These are phyloP conservation scores for Xylaria sp. DNA, from an alignment of 2,329 filamentous ascomycete species.

Conservation along the genomic window DNA sequence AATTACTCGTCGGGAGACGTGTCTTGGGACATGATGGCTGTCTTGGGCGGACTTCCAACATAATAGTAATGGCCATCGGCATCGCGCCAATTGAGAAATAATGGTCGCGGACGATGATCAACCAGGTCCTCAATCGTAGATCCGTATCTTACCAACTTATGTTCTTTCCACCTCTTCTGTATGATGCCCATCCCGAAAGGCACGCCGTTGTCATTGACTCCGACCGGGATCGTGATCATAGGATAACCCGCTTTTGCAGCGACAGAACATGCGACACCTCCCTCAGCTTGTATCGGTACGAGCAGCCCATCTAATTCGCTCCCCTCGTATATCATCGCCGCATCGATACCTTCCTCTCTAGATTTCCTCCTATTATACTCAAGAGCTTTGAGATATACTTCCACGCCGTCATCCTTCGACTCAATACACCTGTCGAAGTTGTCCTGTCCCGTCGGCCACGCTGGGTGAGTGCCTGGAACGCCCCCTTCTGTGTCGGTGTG, in stretches of 20 bases:
- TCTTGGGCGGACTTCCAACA: slow-evolving; percentile 1
- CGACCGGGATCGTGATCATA: slow-evolving; percentile 24
- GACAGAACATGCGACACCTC: slow-evolving; percentile 16
- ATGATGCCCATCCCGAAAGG: slow-evolving; percentile 21
- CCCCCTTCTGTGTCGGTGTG: slow-evolving; percentile 19
- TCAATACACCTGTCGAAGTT: slow-evolving; percentile 17
- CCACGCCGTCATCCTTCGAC: slow-evolving; percentile 10
- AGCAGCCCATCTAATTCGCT: slow-evolving; percentile 18
- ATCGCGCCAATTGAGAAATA: slow-evolving; percentile 9
- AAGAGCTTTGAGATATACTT: slow-evolving; percentile 9
- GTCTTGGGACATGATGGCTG: background rate
- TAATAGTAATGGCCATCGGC: slow-evolving; percentile 8
- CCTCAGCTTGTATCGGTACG: slow-evolving; percentile 16
- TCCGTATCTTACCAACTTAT: slow-evolving; percentile 17
- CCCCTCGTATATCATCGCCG: slow-evolving; percentile 6
- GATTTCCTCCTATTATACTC: slow-evolving; percentile 7
- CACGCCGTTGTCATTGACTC: slow-evolving; percentile 5
- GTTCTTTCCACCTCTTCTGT: slow-evolving; percentile 20
- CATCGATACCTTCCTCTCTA: slow-evolving; percentile 21
- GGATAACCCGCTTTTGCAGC: slow-evolving; percentile 24
- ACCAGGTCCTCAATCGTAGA: slow-evolving; percentile 21
- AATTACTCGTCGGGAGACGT: background rate
- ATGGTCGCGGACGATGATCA: background rate
- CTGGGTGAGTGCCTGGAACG: slow-evolving; percentile 13
- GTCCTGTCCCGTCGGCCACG: slow-evolving; percentile 19